Evolutionary conservation across 257 asterid genomes (phyloP), one percentile per base, ranked within the genome.

Genomic region (Pogostemon cablin): DNA sequence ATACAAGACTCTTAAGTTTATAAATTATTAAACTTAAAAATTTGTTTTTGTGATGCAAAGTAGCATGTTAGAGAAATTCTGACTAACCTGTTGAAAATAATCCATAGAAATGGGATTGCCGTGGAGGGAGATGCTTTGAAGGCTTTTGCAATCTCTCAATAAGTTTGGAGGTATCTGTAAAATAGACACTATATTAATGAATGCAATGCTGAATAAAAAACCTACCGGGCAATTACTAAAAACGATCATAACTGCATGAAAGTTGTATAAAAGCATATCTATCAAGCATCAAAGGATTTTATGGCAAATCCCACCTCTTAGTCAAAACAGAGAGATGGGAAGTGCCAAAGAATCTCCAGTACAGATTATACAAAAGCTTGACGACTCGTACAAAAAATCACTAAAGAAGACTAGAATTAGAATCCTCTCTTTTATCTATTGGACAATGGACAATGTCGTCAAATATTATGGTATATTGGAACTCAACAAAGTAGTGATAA

Each of bases 81-180:
- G 11, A 25, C 7, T 73, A 62, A 93, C 96, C 96, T 87, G 95
- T 77, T 91, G 96, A 82, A 93, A 93, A 71, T 79, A 73, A 78
- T 91, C 97, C 99, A 91, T 89, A 3, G 96, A 87, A 65, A 91
- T 93, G 52, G 99, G 97, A 81, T 93, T 93, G 68, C 90, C 86
- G 76, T 93, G 99, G 66, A 93, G 93, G 64, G 96, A 87, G 57
- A 91, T 86, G 67, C 77, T 93, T 72, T 93, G 99, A 67, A 93
- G 82, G 68, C 95, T 77, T 79, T 81, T 87, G 92, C 97, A 93
- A 65, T 89, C 97, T 79, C 68, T 89, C 79, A 91, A 74, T 65
- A 93, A 71, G 79, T 80, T 89, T 65, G 85, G 79, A 72, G 97
- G 99, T 63, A 93, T 85, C 99, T 91, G 87, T 58, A 60, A 50